phyloP scores from a whole-genome alignment of 2,329 filamentous ascomycete genomes.

The Sclerotiophoma versabilis region DNA sequence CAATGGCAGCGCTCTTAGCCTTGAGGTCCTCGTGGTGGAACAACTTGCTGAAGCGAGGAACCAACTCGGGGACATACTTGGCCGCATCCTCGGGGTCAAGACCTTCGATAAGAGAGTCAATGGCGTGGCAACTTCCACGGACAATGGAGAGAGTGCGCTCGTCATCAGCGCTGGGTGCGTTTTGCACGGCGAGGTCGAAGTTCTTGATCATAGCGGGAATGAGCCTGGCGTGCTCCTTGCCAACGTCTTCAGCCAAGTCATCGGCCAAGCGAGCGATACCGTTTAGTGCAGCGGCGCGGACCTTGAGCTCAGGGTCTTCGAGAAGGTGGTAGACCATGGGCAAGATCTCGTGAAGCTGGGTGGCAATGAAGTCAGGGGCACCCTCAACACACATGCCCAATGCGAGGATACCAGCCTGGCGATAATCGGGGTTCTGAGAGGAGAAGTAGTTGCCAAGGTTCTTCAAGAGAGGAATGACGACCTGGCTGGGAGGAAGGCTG shows the following conservation, averaged over 20 bases:
- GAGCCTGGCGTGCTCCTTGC: slow-evolving; percentile 81
- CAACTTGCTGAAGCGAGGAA: slow-evolving; percentile 83
- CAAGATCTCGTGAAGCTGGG: slow-evolving; percentile 85
- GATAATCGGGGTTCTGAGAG: slow-evolving; percentile 76
- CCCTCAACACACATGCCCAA: slow-evolving; percentile 95
- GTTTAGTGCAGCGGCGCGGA: slow-evolving; percentile 86
- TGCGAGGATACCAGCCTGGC: slow-evolving; percentile 89
- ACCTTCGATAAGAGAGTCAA: slow-evolving; percentile 89
- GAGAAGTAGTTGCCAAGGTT: slow-evolving; percentile 83
- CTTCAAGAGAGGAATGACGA: slow-evolving; percentile 89
- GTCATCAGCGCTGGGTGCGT: slow-evolving; percentile 67
- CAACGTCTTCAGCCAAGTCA: slow-evolving; percentile 89
- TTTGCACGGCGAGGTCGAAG: slow-evolving; percentile 78
- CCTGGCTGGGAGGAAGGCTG: slow-evolving; percentile 89
- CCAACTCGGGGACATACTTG: slow-evolving; percentile 80
- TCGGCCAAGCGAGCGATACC: slow-evolving; percentile 90
- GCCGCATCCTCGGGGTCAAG: slow-evolving; percentile 82
- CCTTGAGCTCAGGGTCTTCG: slow-evolving; percentile 80
- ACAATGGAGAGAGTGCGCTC: slow-evolving; percentile 86
- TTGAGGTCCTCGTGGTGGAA: slow-evolving; percentile 85
- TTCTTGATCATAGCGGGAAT: slow-evolving; percentile 88
- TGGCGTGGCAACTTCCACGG: slow-evolving; percentile 85
- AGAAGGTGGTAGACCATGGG: slow-evolving; percentile 84
- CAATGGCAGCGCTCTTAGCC: slow-evolving; percentile 87
- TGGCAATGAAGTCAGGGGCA: slow-evolving; percentile 95